Evolutionary conservation across 257 asterid genomes (phyloP), one percentile per base, ranked within the genome.

Genomic region (Scutellaria baicalensis): DNA sequence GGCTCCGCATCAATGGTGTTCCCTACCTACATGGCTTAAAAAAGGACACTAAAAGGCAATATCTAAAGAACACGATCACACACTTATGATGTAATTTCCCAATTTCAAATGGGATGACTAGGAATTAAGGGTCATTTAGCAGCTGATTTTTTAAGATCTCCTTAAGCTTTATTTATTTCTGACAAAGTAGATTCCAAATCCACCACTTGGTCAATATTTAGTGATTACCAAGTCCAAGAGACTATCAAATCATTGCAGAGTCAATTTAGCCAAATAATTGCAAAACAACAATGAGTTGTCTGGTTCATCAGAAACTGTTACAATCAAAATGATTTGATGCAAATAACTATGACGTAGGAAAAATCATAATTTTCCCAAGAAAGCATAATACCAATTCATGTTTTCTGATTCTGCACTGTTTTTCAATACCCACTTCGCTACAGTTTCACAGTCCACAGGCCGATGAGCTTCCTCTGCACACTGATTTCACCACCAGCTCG

Each of bases 391-490:
- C 99, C 99, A 94, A 75, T 94, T 94, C 99, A 94, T 94, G 88
- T 94, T 94, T 77, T 94, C 98, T 10, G 99, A 94, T 78, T 94
- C 99, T 3, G 99, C 99, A 76, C 97, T 85, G 83, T 94, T 94
- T 73, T 94, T 94, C 85, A 94, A 75, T 71, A 88, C 81, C 99
- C 99, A 94, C 75, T 86, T 91, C 13, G 92, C 83, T 68, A 94
- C 99, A 44, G 96, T 94, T 59, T 79, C 96, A 60, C 99, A 94
- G 80, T 87, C 95, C 77, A 94, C 99, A 0, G 99, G 99, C 23
- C 99, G 91, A 80, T 94, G 99, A 62, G 99, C 99, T 81, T 94
- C 99, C 86, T 94, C 99, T 35, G 89, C 88, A 77, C 99, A 94
- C 99, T 94, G 86, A 63, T 63, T 23, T 70, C 39, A 68, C 68